These are phyloP conservation scores for Tylopilus intermedius DNA, from an alignment of 768 basidiomycete species.

Conservation along the genomic window DNA sequence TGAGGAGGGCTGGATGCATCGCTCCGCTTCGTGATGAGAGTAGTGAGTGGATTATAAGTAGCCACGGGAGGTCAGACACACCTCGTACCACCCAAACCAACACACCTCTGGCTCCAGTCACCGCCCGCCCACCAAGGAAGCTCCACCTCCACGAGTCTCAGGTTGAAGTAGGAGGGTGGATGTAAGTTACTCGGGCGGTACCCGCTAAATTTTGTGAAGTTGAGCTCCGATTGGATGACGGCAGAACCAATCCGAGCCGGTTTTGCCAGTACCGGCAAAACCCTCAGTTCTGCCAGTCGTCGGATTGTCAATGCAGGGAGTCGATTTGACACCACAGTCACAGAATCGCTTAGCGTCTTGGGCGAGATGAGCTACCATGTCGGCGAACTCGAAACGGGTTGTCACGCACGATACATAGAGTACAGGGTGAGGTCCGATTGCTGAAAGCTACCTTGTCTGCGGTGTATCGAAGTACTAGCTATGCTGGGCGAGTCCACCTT, in stretches of 20 bases:
- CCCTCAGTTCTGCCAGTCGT: no score
- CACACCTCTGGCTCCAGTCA: neutral
- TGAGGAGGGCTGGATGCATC: conserved; percentile 43
- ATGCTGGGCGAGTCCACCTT: neutral
- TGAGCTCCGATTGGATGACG: conserved; percentile 6
- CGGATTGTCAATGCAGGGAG: neutral
- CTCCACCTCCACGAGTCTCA: neutral
- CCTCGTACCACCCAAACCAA: neutral
- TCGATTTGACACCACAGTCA: neutral
- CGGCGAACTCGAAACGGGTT: neutral
- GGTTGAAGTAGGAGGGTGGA: neutral
- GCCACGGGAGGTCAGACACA: neutral
- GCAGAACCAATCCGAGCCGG: no score
- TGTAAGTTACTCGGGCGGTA: conserved; percentile 8
- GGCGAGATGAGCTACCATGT: conserved; percentile 10
- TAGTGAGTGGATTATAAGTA: neutral
- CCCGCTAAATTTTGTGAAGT: conserved; percentile 12
- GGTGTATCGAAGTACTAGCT: conserved; percentile 4
- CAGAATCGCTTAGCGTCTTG: no score
- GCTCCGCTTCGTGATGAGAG: neutral
- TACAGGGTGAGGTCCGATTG: neutral
- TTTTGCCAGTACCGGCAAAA: no score
- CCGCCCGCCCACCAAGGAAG: neutral
- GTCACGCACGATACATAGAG: conserved; percentile 14
- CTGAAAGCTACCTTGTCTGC: neutral